Evolutionary conservation across 148 eudicot genomes (phyloP), one percentile per base, ranked within the genome.

Genomic region (Linanthus parryae): DNA sequence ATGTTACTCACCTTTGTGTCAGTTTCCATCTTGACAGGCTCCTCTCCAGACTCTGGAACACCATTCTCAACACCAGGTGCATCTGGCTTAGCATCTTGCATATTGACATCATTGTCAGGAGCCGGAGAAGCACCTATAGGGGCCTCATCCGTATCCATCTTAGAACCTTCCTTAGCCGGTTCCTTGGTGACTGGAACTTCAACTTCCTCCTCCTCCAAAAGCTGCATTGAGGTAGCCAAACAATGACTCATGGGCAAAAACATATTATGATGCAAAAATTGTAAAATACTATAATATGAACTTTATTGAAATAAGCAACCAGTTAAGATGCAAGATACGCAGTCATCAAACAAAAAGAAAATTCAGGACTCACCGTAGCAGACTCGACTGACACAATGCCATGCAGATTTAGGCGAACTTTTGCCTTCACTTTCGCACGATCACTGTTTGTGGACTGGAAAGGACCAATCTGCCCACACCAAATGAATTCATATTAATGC

Each of bases 121-220:
- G 68, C 22, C 9, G 73, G 67, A 47, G 71, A 49, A 41, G 55
- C 58, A 11, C 50, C 82, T 64, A 38, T 40, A 8, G 84, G 61
- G 57, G 67, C 66, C 47, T 77, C 84, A 62, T 79, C 91, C 20
- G 81, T 67, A 7, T 92, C 96, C 96, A 92, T 92, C 65, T 73
- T 69, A 43, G 79, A 47, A 20, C 57, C 60, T 51, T 73, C 84
- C 27, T 81, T 77, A 19, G 68, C 36, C 12, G 71, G 33, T 64
- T 87, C 94, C 52, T 81, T 91, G 28, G 54, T 68, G 33, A 91
- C 79, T 48, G 90, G 87, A 45, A 91, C 75, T 54, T 86, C 94
- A 50, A 69, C 58, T 41, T 91, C 94, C 64, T 91, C 97, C 68
- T 91, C 98, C 62, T 92, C 95, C 46, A 86, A 64, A 37, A 91